Conservation (phyloP, 2,329 filamentous ascomycete species). For the Neodidymelliopsis sp. region DNA sequence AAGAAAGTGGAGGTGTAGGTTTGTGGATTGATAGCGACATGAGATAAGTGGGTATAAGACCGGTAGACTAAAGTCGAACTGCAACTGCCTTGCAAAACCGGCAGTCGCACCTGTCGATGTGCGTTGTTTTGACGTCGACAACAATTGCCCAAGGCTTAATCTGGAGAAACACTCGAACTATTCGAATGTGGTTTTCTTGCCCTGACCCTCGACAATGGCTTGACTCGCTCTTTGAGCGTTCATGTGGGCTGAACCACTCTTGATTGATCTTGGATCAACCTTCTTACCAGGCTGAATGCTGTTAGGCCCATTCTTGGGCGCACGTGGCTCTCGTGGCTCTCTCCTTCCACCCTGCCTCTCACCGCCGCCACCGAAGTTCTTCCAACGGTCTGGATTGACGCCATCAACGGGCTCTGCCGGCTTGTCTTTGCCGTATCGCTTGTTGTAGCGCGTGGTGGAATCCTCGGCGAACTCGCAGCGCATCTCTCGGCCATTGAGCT, state of each 20-base stretch:
- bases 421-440: constrained; percentile 83
- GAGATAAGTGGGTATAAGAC: constrained; percentile 8
- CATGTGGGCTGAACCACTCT: constrained; percentile 54
- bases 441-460: constrained; percentile 86
- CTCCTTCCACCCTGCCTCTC: constrained; percentile 33
- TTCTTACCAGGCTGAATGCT: constrained; percentile 37
- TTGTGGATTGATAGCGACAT: constrained; percentile 9
- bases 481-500: constrained; percentile 78
- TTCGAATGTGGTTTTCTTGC: constrained; percentile 85
- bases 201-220: constrained; percentile 77
- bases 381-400: constrained; percentile 39
- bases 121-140: background rate
- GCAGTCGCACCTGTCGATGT: constrained; percentile 3
- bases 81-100: constrained; percentile 2
- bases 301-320: constrained; percentile 13
- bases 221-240: constrained; percentile 72
- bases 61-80: constrained; percentile 10
- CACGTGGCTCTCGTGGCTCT: constrained; percentile 39
- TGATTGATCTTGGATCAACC: constrained; percentile 55
- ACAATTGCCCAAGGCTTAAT: background rate
- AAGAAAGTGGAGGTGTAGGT: background rate
- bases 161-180: constrained; percentile 16
- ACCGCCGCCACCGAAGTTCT: constrained; percentile 38
- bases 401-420: constrained; percentile 42
- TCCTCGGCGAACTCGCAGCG: constrained; percentile 96